These are phyloP conservation scores for Clonostachys rhizophaga DNA, from an alignment of 2,329 filamentous ascomycete genomes.

Conservation along the genomic window DNA sequence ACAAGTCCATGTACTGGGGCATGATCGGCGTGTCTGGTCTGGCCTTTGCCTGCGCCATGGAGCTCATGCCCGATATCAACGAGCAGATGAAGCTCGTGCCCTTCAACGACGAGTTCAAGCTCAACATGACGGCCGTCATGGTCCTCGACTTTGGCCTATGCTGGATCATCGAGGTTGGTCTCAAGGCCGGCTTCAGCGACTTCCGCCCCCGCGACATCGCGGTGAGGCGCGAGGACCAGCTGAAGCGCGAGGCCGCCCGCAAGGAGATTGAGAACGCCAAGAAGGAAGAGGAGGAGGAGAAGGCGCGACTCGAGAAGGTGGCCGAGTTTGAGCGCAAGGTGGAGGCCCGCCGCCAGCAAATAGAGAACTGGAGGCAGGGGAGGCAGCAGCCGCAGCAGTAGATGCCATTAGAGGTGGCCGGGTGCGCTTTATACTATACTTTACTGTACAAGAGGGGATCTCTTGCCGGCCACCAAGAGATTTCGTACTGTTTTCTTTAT, in stretches of 20 bases:
- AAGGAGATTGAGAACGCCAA: constrained; percentile 52
- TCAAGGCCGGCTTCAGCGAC: constrained; percentile 86
- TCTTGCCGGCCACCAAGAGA: no score
- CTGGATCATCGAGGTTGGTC: constrained; percentile 78
- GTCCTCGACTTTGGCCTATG: constrained; percentile 81
- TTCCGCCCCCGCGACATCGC: constrained; percentile 94
- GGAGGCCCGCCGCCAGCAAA: constrained; percentile 40
- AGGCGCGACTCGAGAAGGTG: constrained; percentile 47
- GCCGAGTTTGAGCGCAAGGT: constrained; percentile 56
- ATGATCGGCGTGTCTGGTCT: constrained; percentile 85
- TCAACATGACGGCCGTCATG: constrained; percentile 81
- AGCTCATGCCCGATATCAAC: constrained; percentile 94
- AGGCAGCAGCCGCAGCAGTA: constrained; percentile 9
- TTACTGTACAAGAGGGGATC: no score
- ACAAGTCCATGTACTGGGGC: constrained; percentile 97
- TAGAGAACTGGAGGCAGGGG: constrained; percentile 40
- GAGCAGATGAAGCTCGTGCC: constrained; percentile 88
- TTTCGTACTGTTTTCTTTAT: no score
- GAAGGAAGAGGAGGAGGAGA: constrained; percentile 45
- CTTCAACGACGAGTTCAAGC: constrained; percentile 85
- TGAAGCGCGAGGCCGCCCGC: constrained; percentile 68
- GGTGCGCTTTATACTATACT: no score
- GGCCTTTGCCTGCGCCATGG: constrained; percentile 90
- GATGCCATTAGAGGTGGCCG: no score
- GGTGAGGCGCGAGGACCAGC: constrained; percentile 77